These are phyloP conservation scores for Picea abies DNA, from an alignment of 83 land plant species.

Conservation along the genomic window DNA sequence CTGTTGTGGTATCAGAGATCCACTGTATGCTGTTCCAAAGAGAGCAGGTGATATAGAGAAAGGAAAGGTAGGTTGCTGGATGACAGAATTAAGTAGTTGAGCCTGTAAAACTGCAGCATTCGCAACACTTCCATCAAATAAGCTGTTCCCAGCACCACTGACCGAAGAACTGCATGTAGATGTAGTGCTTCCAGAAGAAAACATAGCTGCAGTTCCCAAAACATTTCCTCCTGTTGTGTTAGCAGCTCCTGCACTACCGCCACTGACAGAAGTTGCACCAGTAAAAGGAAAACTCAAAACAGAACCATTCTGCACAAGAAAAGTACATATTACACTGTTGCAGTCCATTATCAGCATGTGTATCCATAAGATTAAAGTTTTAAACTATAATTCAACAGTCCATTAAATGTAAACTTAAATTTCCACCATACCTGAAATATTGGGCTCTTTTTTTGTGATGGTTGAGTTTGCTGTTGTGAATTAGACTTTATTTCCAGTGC, in stretches of 20 bases:
- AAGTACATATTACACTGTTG: not conserved
- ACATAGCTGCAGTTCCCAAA: constrained; percentile 12
- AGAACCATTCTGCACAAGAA: constrained; percentile 5
- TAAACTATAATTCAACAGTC: not conserved
- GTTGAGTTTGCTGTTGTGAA: not conserved
- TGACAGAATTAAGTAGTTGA: not conserved
- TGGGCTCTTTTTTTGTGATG: not conserved
- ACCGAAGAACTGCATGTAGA: not conserved
- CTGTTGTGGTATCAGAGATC: not conserved
- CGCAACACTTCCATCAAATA: not conserved
- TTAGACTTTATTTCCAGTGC: not conserved
- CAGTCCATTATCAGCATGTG: not conserved
- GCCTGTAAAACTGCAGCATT: constrained; percentile 1
- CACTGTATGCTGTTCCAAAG: not conserved
- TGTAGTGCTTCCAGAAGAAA: not conserved
- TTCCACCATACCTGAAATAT: not conserved
- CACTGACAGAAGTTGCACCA: not conserved
- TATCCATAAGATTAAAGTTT: no score
- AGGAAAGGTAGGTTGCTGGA: constrained; percentile 8
- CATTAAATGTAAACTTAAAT: not conserved
- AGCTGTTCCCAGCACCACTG: not conserved
- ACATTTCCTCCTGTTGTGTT: not conserved
- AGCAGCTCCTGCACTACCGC: not conserved
- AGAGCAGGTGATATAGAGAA: constrained; percentile 1
- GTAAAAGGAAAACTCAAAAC: constrained; percentile 7